Base-by-base conservation (phyloP, 2,329 filamentous ascomycete species). In the Aphanoascus verrucosus region DNA sequence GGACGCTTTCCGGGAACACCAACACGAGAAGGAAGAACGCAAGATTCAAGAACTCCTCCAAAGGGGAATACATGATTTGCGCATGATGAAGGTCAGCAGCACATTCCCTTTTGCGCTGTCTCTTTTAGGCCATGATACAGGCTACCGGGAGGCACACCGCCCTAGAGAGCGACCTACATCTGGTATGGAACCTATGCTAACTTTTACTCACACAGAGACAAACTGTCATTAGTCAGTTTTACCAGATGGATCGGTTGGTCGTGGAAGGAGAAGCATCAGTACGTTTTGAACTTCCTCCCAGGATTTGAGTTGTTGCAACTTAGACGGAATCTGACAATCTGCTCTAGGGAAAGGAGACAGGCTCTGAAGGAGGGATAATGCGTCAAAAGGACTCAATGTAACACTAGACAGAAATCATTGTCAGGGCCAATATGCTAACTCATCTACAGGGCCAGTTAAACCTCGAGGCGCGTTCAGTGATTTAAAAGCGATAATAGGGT, bases 171-270 rank as follows among this genome's bases (percentile, higher is more conserved):
- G 3, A 20, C 23, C n/a, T 43, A 14, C 11, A 6, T n/a, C 23
- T 45, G 8, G 31, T 41, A 11, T 31, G 9, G n/a, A 42, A 17
- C 15, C 15, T 17, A 40, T 52, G 49, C 52, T 56, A 37, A 56
- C 46, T 3, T 9, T 31, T 38, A 53, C 19, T 41, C 20, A 32
- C 31, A 56, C 74, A 97, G 93, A 84, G 93, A 67, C 93, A 97
- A 85, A 94, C 91, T 9, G 79, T 93, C 49, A 82, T 98, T 65
- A 94, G 89, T 67, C 87, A 94, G 67, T 97, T 97, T 73, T 97
- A 88, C 74, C 86, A 96, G 72, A 71, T 94, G 58, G 90, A 97
- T 66, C 79, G 83, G 65, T 78, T 98, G 70, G 93, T 98, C 12
- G 87, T 98, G 0, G 93, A 98, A 71, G 86, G 86, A 15, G 85